phyloP scores from a whole-genome alignment of 768 basidiomycete species.

The Termitomyces sp. region DNA sequence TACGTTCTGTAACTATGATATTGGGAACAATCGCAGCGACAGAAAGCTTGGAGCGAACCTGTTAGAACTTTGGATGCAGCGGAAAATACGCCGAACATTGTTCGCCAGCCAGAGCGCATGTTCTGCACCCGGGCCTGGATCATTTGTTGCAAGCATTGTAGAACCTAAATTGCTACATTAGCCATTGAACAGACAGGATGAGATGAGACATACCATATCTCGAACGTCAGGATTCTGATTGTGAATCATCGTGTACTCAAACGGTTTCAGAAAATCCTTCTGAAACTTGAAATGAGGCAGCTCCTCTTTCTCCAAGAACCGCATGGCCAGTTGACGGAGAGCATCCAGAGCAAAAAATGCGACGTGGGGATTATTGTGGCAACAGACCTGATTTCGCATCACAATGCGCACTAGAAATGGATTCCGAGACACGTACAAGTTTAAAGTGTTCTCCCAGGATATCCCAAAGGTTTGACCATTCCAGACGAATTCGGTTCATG shows the following conservation, averaged over 20 bases:
- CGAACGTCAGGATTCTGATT: conserved; percentile 94
- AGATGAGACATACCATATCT: conserved; percentile 68
- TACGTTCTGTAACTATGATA: conserved; percentile 55
- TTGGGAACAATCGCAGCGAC: conserved; percentile 8
- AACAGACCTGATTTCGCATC: conserved; percentile 69
- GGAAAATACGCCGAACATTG: conserved; percentile 98
- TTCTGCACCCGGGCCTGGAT: conserved; percentile 92
- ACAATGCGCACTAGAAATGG: not conserved
- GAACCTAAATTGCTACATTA: conserved; percentile 45
- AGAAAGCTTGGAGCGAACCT: conserved; percentile 38
- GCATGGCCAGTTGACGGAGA: conserved; percentile 93
- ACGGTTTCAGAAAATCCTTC: conserved; percentile 97
- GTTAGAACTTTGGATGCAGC: conserved; percentile 92
- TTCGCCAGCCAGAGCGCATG: conserved; percentile 97
- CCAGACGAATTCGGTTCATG: conserved; percentile 95
- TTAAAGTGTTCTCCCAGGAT: conserved; percentile 99
- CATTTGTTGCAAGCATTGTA: conserved; percentile 99
- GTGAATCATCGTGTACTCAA: conserved; percentile 96
- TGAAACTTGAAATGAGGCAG: conserved; percentile 98
- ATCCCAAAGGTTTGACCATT: conserved; percentile 98
- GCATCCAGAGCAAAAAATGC: conserved; percentile 97
- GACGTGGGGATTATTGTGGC: conserved; percentile 95
- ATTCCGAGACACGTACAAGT: conserved; percentile 50
- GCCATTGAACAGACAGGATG: not conserved
- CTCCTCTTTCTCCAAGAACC: conserved; percentile 98